A percentile compares a stretch with the other conserved stretches of the same genome.
These are phyloP conservation scores for Daedaleopsis sinensis DNA, from an alignment of 768 basidiomycete species.

Conservation along the genomic window DNA sequence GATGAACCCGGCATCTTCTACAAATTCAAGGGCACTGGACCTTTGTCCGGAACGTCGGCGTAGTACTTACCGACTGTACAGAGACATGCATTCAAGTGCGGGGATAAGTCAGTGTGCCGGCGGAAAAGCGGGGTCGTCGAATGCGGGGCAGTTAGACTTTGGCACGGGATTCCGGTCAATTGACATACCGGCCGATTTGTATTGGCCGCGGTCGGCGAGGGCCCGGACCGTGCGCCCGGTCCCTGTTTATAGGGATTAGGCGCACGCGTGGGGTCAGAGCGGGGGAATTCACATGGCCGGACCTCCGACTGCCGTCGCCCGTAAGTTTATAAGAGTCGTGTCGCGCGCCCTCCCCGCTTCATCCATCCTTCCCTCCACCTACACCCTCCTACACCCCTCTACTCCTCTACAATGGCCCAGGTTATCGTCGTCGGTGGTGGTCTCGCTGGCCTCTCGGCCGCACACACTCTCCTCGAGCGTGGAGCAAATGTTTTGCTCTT, in stretches of 20 bases:
- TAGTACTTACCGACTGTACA: too few relatives aligned
- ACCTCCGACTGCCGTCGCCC: neutral
- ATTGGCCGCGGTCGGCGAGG: neutral
- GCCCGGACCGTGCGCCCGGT: neutral
- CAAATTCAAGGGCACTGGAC: too few relatives aligned
- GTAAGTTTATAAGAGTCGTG: neutral
- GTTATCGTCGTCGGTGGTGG: conserved; percentile 96
- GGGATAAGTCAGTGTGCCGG: too few relatives aligned
- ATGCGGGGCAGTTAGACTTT: too few relatives aligned
- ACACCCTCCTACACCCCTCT: conserved; percentile 37
- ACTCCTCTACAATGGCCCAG: conserved; percentile 44
- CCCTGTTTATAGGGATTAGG: neutral
- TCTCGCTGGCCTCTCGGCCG: conserved; percentile 93
- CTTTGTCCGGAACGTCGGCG: too few relatives aligned
- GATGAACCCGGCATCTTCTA: too few relatives aligned
- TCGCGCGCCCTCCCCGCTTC: neutral
- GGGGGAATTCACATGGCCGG: neutral
- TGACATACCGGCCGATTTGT: neutral
- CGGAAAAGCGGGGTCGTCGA: too few relatives aligned
- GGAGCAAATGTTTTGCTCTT: conserved; percentile 93
- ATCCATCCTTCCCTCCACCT: conserved; percentile 16
- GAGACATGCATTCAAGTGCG: too few relatives aligned
- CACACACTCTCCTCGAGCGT: conserved; percentile 95
- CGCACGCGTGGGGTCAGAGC: neutral
- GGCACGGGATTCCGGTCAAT: neutral